Conservation (phyloP, 169 alveolate species). For the Plasmodium adleri region DNA sequence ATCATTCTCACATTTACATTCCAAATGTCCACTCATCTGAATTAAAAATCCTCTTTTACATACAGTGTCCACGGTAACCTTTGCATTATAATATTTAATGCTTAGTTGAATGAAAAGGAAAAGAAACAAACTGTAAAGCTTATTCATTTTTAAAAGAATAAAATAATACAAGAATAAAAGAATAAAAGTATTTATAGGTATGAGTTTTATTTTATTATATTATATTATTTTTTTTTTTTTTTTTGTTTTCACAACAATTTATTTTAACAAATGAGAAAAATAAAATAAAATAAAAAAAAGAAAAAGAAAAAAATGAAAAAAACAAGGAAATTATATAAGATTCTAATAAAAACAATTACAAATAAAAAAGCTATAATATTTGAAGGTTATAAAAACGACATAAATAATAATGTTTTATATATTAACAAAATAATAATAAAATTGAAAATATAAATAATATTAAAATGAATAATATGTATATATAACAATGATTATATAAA, state of each 20-base stretch:
- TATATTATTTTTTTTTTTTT: neutral
- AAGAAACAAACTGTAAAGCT: conserved; percentile 30
- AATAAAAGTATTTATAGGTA: neutral
- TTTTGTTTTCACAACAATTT: neutral
- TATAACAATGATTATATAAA: no score
- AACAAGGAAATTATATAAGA: no score
- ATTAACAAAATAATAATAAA: no score
- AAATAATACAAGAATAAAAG: neutral
- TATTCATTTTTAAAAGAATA: conserved; percentile 34
- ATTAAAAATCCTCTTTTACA: conserved; percentile 45
- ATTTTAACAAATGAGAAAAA: neutral
- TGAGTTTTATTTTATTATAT: neutral
- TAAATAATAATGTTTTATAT: no score
- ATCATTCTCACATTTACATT: conserved; percentile 36
- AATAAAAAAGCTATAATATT: no score
- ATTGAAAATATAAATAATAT: no score
- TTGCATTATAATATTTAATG: conserved; percentile 25
- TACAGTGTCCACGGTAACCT: conserved; percentile 18
- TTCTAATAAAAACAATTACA: no score
- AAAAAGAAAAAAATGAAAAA: no score
- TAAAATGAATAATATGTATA: no score
- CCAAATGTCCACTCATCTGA: conserved; percentile 68
- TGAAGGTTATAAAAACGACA: no score
- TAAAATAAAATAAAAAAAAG: no score
- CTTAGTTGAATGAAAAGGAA: conserved; percentile 24